A percentile compares a stretch with the other conserved stretches of the same genome.
These are phyloP conservation scores for Populus pruinosa DNA, from an alignment of 345 rosid genomes.

Conservation along the genomic window DNA sequence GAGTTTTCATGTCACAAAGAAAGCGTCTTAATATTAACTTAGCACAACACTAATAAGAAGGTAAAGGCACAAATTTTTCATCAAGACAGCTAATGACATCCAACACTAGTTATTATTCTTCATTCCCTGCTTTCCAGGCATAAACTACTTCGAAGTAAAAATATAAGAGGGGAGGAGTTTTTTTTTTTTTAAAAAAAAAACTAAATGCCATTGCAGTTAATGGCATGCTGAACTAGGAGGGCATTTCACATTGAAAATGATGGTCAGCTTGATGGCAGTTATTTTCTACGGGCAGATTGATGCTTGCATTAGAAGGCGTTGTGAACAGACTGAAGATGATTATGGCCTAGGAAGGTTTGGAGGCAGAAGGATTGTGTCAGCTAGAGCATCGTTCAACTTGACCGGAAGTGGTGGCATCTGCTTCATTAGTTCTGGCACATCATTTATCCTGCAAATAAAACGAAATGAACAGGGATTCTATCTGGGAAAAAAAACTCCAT, in stretches of 20 bases:
- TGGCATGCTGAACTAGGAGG: conserved; percentile 11
- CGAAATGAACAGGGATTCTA: not conserved
- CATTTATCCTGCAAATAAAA: conserved; percentile 47
- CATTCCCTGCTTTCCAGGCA: not conserved
- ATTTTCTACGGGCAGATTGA: conserved; percentile 11
- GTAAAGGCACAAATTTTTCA: not conserved
- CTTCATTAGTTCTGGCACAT: conserved; percentile 57
- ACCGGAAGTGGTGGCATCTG: conserved; percentile 71
- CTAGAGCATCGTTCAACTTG: conserved; percentile 51
- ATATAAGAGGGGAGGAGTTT: not conserved
- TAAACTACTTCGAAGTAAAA: conserved; percentile 7
- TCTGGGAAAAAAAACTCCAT: too few relatives aligned
- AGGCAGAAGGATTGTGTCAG: conserved; percentile 36
- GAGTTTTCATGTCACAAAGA: not conserved
- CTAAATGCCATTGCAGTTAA: conserved; percentile 4
- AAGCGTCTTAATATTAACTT: not conserved
- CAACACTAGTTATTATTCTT: not conserved
- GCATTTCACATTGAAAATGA: not conserved
- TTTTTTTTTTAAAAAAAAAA: not conserved
- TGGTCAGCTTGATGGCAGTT: conserved; percentile 6
- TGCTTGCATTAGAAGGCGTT: conserved; percentile 18
- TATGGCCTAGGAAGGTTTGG: conserved; percentile 20
- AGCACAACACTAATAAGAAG: not conserved
- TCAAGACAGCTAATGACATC: not conserved
- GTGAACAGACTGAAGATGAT: not conserved